These are phyloP conservation scores for Phytopythium litorale DNA, from an alignment of 352 stramenopile species.

Conservation along the genomic window DNA sequence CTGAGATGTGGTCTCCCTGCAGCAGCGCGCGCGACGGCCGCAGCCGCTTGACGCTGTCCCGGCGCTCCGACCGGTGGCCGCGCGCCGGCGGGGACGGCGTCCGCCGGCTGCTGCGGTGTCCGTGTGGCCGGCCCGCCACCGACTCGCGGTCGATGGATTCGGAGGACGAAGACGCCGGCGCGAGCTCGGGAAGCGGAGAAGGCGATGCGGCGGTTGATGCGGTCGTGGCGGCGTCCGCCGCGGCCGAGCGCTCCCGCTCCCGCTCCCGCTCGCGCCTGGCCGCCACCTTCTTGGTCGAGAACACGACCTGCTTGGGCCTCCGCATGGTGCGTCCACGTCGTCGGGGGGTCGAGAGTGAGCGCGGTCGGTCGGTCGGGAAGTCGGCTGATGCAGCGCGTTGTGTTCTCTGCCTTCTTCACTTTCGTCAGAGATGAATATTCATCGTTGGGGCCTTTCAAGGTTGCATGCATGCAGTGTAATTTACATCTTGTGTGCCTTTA, in stretches of 20 bases:
- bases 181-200: neutral
- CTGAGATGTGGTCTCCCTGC: conserved; percentile 62
- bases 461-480: no score
- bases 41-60: conserved; percentile 47
- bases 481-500: no score
- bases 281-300: conserved; percentile 60
- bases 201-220: neutral
- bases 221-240: conserved; percentile 1
- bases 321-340: neutral
- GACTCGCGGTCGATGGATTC: neutral
- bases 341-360: neutral
- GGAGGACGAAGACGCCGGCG: conserved; percentile 4
- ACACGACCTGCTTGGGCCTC: conserved; percentile 41
- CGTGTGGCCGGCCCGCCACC: neutral
- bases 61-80: conserved; percentile 20
- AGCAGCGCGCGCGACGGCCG: conserved; percentile 63
- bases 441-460: no score
- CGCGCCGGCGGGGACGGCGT: conserved; percentile 15
- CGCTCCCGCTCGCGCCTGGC: conserved; percentile 17
- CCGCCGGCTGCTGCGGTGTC: neutral
- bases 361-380: neutral
- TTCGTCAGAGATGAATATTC: no score
- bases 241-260: conserved; percentile 5
- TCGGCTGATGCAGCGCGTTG: neutral
- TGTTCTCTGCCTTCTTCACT: neutral